A percentile compares a stretch with the other conserved stretches of the same genome.
phyloP scores from a whole-genome alignment of 352 stramenopile genomes.

The Phytopythium vexans region DNA sequence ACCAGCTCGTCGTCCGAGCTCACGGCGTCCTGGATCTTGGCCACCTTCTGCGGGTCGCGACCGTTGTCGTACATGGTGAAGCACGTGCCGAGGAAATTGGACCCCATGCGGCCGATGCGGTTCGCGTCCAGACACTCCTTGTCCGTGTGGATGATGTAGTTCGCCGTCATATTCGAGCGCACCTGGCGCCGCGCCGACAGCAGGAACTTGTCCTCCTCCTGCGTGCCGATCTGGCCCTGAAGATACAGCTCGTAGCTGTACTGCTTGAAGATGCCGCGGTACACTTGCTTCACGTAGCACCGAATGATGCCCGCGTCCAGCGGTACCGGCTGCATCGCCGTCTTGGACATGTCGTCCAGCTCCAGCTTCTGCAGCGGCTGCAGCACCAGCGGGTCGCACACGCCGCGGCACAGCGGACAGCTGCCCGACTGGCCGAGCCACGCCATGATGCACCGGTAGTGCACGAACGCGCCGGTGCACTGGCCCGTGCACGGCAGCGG shows the following conservation, averaged over 20 bases:
- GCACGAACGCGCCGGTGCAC: conserved; percentile 75
- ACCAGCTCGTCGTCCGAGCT: conserved; percentile 59
- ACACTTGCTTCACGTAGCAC: conserved; percentile 87
- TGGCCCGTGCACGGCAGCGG: conserved; percentile 76
- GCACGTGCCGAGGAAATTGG: conserved; percentile 84
- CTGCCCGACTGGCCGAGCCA: conserved; percentile 83
- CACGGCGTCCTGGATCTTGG: conserved; percentile 83
- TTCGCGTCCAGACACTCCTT: conserved; percentile 68
- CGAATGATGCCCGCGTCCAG: conserved; percentile 84
- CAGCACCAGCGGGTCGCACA: conserved; percentile 77
- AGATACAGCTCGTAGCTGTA: conserved; percentile 85
- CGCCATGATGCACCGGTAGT: conserved; percentile 89
- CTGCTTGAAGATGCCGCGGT: conserved; percentile 85
- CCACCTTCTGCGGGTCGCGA: conserved; percentile 84
- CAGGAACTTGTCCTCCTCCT: conserved; percentile 81
- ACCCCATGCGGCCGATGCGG: conserved; percentile 86
- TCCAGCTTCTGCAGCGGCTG: conserved; percentile 84
- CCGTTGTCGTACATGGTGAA: conserved; percentile 88
- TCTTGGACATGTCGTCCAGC: conserved; percentile 75
- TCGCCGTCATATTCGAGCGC: conserved; percentile 87
- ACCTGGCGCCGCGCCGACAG: conserved; percentile 74
- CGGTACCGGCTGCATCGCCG: conserved; percentile 71
- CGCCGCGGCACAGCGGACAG: conserved; percentile 76
- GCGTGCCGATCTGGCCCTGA: conserved; percentile 78
- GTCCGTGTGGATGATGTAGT: conserved; percentile 85